These are phyloP conservation scores for Torulaspora pretoriensis DNA, from an alignment of 1,139 yeast species.

Conservation along the genomic window DNA sequence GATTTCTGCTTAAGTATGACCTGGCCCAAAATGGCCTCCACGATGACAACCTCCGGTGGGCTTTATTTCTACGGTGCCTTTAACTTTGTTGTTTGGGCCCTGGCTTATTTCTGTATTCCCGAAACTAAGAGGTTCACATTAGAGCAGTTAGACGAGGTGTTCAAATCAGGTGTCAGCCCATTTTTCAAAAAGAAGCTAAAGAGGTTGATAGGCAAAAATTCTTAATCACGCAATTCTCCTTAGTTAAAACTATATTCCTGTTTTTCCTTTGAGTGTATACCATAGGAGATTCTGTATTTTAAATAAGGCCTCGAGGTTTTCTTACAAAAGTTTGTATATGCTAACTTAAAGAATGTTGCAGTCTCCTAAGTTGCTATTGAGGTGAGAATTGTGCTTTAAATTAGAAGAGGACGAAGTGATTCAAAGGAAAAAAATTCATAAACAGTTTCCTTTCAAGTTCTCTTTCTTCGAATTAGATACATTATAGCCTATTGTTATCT, in stretches of 20 bases:
- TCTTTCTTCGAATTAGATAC: too few species aligned
- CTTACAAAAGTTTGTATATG: neutral
- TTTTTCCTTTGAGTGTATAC: neutral
- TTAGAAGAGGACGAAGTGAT: too few species aligned
- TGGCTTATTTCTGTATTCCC: slow-evolving; percentile 52
- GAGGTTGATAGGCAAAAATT: slow-evolving; percentile 4
- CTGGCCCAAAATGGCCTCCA: slow-evolving; percentile 48
- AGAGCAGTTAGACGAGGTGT: slow-evolving; percentile 54
- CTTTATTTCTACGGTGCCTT: slow-evolving; percentile 55
- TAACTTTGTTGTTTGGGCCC: slow-evolving; percentile 48
- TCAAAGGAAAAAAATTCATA: too few species aligned
- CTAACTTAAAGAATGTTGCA: too few species aligned
- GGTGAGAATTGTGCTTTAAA: too few species aligned
- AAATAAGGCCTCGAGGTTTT: neutral
- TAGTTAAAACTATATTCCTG: neutral
- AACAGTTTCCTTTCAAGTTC: too few species aligned
- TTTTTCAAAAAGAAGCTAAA: slow-evolving; percentile 15
- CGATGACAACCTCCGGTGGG: slow-evolving; percentile 51
- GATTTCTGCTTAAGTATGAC: slow-evolving; percentile 53
- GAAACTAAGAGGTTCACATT: slow-evolving; percentile 58
- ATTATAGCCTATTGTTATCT: too few species aligned
- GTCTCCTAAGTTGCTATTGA: too few species aligned
- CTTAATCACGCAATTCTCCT: neutral
- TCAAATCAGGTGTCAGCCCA: slow-evolving; percentile 33
- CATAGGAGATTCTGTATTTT: neutral